phyloP scores from a whole-genome alignment of 352 stramenopile species.

The Globisporangium apiculatum region DNA sequence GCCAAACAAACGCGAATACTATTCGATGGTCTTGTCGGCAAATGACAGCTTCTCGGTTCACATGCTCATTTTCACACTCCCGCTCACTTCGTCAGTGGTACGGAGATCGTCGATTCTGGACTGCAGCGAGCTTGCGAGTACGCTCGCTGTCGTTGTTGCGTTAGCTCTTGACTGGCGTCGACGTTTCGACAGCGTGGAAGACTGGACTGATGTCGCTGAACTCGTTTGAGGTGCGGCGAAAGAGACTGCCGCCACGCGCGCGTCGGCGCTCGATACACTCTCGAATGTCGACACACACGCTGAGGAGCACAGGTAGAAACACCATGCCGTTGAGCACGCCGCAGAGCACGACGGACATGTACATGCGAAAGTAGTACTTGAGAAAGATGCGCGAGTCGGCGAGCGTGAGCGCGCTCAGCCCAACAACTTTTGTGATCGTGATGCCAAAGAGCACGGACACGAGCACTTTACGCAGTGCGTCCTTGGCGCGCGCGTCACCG shows the following conservation, averaged over 20 bases:
- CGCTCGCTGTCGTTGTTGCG: no score
- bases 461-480: conserved; percentile 48
- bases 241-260: conserved; percentile 5
- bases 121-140: no score
- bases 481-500: conserved; percentile 35
- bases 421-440: conserved; percentile 84
- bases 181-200: conserved; percentile 6
- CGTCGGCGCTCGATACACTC: conserved; percentile 22
- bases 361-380: conserved; percentile 91
- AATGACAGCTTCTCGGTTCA: no score
- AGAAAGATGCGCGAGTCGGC: conserved; percentile 83
- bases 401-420: conserved; percentile 73
- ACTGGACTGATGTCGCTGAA: conserved; percentile 17
- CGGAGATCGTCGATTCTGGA: no score
- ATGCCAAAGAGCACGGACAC: conserved; percentile 79
- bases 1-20: no score
- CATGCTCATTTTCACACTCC: no score
- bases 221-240: conserved; percentile 2
- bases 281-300: conserved; percentile 34
- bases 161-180: not conserved
- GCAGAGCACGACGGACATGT: conserved; percentile 72
- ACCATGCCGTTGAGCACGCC: conserved; percentile 75
- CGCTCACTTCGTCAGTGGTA: no score
- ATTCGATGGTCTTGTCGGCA: no score
- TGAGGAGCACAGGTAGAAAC: conserved; percentile 52